Evolutionary conservation across 345 rosid species (phyloP).

Genomic region (Durio zibethinus): DNA sequence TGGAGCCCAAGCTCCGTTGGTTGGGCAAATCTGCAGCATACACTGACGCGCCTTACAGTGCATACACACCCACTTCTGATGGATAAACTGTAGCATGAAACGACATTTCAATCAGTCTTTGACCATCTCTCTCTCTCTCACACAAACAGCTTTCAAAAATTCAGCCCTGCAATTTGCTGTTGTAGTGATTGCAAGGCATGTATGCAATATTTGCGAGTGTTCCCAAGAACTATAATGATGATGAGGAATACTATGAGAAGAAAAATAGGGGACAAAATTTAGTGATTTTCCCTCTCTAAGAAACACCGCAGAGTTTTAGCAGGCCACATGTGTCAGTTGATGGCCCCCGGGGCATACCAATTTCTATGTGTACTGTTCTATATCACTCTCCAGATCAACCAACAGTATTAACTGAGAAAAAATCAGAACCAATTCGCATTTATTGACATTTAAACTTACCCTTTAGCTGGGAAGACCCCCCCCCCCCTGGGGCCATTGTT

Average conservation of each 20-base stretch:
- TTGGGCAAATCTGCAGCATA: conserved; percentile 38
- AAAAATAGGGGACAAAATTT: neutral
- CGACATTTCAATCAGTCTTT: conserved; percentile 49
- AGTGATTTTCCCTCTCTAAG: neutral
- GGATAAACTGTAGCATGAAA: conserved; percentile 49
- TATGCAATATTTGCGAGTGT: neutral
- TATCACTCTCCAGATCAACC: conserved; percentile 5
- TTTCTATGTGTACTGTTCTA: neutral
- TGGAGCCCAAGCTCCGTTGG: conserved; percentile 33
- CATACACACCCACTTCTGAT: conserved; percentile 24
- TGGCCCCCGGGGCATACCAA: conserved; percentile 8
- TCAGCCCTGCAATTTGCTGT: conserved; percentile 17
- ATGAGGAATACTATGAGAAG: neutral
- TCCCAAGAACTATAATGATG: conserved; percentile 12
- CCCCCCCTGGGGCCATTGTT: conserved; percentile 14
- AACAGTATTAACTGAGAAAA: neutral
- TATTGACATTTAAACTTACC: conserved; percentile 24
- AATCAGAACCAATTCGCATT: conserved; percentile 24
- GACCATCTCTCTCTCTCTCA: conserved; percentile 32
- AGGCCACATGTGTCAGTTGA: conserved; percentile 17
- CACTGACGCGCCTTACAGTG: conserved; percentile 32
- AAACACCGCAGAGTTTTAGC: conserved; percentile 1
- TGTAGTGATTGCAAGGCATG: neutral
- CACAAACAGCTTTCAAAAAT: conserved; percentile 9
- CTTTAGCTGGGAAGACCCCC: conserved; percentile 20